Conservation (phyloP, 768 basidiomycete species). For the Boletus sensibilis region DNA sequence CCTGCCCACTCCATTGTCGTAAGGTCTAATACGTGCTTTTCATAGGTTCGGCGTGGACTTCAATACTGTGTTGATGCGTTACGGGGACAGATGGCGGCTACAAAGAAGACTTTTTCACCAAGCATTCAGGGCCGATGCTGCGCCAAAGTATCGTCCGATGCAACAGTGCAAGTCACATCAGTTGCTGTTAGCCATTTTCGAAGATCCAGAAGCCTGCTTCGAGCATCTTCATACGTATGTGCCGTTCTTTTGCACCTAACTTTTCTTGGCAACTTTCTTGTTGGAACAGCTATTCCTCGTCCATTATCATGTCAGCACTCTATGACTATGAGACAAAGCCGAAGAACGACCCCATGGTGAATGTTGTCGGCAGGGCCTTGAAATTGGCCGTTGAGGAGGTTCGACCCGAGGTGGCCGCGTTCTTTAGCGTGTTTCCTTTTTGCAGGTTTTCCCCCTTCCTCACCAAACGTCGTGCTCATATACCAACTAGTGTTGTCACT, state of each 20-base stretch:
- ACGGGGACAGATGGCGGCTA: slow-evolving; percentile 38
- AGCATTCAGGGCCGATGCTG: slow-evolving; percentile 29
- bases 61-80: slow-evolving; percentile 33
- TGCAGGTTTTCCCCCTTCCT: background rate
- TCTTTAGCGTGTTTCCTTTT: slow-evolving; percentile 16
- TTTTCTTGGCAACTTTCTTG: background rate
- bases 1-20: background rate
- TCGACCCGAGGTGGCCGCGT: slow-evolving; percentile 23
- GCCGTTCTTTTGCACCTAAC: background rate
- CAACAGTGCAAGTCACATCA: slow-evolving; percentile 33
- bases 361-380: slow-evolving; percentile 27
- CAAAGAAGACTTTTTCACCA: slow-evolving; percentile 39
- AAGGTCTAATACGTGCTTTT: background rate
- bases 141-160: slow-evolving; percentile 28
- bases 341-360: slow-evolving; percentile 30
- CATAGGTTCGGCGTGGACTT: slow-evolving; percentile 35
- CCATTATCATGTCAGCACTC: slow-evolving; percentile 30
- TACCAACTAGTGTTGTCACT: slow-evolving; percentile 24
- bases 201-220: slow-evolving; percentile 23
- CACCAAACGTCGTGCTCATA: slow-evolving; percentile 7
- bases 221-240: slow-evolving; percentile 22
- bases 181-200: slow-evolving; percentile 30
- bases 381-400: slow-evolving; percentile 20
- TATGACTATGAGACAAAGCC: slow-evolving; percentile 35
- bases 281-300: slow-evolving; percentile 25